phyloP scores from a whole-genome alignment of 805 yeast genomes.

The Lipomyces sp. region DNA sequence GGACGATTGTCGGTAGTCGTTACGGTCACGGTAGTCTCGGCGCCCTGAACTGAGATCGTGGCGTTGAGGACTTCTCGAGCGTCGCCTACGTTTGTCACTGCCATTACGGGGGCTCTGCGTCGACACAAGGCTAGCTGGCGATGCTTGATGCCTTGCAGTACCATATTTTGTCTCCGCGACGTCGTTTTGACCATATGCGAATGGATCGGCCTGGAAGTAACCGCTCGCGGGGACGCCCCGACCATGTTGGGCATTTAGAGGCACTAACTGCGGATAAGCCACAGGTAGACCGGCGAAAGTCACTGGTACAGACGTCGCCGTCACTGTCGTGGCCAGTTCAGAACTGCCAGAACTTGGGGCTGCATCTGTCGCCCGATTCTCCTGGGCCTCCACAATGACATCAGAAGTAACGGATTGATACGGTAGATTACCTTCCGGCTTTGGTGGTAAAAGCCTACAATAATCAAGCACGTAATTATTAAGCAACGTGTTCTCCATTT shows the following conservation, averaged over 20 bases:
- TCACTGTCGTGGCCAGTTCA: neutral
- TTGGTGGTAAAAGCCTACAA: slow-evolving; percentile 27
- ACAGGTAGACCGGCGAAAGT: slow-evolving; percentile 28
- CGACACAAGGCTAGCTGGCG: neutral
- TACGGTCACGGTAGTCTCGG: slow-evolving; percentile 24
- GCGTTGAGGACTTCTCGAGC: slow-evolving; percentile 15
- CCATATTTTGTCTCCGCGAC: slow-evolving; percentile 15
- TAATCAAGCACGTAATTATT: slow-evolving; percentile 33
- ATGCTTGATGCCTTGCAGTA: slow-evolving; percentile 14
- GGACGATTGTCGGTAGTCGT: slow-evolving; percentile 8
- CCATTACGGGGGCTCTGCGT: neutral
- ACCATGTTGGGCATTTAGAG: slow-evolving; percentile 7
- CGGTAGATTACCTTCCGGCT: slow-evolving; percentile 28
- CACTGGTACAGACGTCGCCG: slow-evolving; percentile 6
- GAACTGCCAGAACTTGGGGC: neutral
- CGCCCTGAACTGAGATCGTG: slow-evolving; percentile 12
- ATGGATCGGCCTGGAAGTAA: slow-evolving; percentile 25
- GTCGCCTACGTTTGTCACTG: slow-evolving; percentile 12
- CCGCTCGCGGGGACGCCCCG: slow-evolving; percentile 17
- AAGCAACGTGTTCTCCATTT: slow-evolving; percentile 18
- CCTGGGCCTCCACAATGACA: neutral
- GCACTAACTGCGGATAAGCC: slow-evolving; percentile 21
- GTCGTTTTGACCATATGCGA: slow-evolving; percentile 22
- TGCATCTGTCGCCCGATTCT: slow-evolving; percentile 5
- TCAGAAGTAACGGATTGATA: neutral